Base-by-base conservation (phyloP, 2,329 filamentous ascomycete genomes). In the Cladosporium sp. region DNA sequence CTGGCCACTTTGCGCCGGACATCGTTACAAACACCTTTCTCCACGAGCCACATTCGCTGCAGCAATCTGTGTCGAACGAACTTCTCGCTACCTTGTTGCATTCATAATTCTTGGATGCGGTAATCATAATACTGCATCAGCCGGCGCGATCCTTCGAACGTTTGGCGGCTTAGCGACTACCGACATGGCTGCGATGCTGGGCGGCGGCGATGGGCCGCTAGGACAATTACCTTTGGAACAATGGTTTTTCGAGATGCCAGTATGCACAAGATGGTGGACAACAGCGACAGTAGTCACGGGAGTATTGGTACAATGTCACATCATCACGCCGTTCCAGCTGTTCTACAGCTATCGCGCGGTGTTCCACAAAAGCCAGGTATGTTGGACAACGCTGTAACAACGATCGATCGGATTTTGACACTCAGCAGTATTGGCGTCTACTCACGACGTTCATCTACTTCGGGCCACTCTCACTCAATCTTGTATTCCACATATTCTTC, bases 241-340 rank as follows among this genome's bases (percentile, higher is more conserved):
- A 65, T 99, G 94, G 94, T 97, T 97, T 75, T 97, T 91, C 82
- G 94, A 99, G 74, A 97, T 97, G 89, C 94, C 94, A 3, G 85
- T 94, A 24, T 96, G 92, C 74, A 99, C 94, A 36, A 82, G 94
- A 61, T 95, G 90, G 87, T 99, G 94, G 94, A 97, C 94, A 20
- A 92, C 91, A 22, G 91, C 92, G 4, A 96, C 92, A 0, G 86
- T 97, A 40, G 78, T 91, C 58, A 94, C 89, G 10, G 96, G 91
- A 65, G 85, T 91, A 15, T 78, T 97, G 65, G 91, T 97, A 4
- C 94, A 97, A 75, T 97, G 91, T 75, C 86, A 95, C 68, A 87
- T 97, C 72, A 79, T 97, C 62, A 94, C 89, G 13, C 91, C 92
- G 8, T 97, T 95, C 70, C 92, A 97, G 76, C 84, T 99, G 25